A percentile compares a stretch with the other conserved stretches of the same genome.
Conservation (phyloP, 306 rosid genomes). For the Fragaria nilgerrensis region DNA sequence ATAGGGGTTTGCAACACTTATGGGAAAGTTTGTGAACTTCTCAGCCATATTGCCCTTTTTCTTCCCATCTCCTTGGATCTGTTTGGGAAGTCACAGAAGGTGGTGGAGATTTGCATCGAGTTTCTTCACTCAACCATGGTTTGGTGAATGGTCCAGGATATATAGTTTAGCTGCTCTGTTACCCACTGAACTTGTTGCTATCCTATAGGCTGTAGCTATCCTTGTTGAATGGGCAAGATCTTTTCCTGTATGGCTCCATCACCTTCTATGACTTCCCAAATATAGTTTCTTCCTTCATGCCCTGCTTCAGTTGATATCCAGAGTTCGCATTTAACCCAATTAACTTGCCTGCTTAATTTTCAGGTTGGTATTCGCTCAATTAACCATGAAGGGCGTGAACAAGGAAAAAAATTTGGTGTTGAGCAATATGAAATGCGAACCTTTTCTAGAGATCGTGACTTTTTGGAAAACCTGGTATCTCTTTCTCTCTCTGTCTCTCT, state of each 20-base stretch:
- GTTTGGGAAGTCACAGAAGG: not conserved
- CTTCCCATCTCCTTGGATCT: not conserved
- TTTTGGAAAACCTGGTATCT: conserved; percentile 80
- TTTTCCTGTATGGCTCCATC: not conserved
- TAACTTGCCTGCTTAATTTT: conserved; percentile 26
- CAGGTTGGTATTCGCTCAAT: conserved; percentile 95
- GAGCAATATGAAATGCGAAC: conserved; percentile 95
- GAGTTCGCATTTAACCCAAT: conserved; percentile 4
- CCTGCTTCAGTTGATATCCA: conserved; percentile 5
- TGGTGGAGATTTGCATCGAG: not conserved
- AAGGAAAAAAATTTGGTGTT: conserved; percentile 82
- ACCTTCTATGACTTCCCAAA: not conserved
- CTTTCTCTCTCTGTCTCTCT: conserved; percentile 23
- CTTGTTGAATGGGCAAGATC: not conserved
- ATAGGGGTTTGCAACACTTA: not conserved
- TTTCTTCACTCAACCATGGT: not conserved
- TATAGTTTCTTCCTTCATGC: not conserved
- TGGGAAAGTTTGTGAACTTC: not conserved
- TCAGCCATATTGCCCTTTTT: not conserved
- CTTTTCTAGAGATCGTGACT: conserved; percentile 68
- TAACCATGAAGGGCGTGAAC: conserved; percentile 80
- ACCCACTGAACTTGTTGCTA: not conserved
- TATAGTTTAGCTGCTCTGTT: not conserved
- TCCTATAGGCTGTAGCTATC: not conserved
- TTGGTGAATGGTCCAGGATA: not conserved